Evolutionary conservation across 495 filamentous ascomycete species (phyloP), one percentile per base, ranked within the genome.

Genomic region (Immersiella caudata): DNA sequence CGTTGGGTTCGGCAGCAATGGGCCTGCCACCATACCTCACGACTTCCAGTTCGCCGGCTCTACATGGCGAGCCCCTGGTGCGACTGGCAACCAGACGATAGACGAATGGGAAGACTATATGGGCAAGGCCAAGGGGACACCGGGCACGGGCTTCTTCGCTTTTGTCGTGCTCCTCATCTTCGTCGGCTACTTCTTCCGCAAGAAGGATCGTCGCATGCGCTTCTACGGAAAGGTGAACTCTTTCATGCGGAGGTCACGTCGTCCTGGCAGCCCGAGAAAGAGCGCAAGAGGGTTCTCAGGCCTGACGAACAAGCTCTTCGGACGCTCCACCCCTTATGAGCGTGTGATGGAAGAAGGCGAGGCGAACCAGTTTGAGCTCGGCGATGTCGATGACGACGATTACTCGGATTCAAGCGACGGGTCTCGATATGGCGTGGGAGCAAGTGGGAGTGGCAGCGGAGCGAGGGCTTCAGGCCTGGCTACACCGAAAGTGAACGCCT

Each of bases 1-100:
- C 0, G 96, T 99, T 9, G 95, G 95, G 0, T 98, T 98, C 73
- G 95, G 95, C 51, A 90, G 85, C 80, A 98, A 99, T 73, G 76
- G 79, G 7, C 8, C 22, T 35, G 49, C 74, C 80, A 61, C 79
- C 14, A 81, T 91, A 4, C 91, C 93, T 2, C 60, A 77, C 0
- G 92, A 96, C 73, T 99, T 97, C 74, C 91, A 97, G 74, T 88
- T 89, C 70, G 92, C 94, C 1, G 93, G 92, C n/a, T 84, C 82
- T 1, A 85, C 76, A 60, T 86, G 75, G 76, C 83, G 79, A 67
- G 82, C 80, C 61, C 68, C 68, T 5, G 59, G 66, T 12, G 56
- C 59, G n/a, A 24, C 60, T 24, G 46, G 60, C 64, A 70, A 71
- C 68, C 29, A 64, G 6, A 83, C 81, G 14, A 80, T 80, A 16